These are phyloP conservation scores for Oehlia diaphana DNA, from an alignment of 192 early-diverging fungal genomes.

Conservation along the genomic window DNA sequence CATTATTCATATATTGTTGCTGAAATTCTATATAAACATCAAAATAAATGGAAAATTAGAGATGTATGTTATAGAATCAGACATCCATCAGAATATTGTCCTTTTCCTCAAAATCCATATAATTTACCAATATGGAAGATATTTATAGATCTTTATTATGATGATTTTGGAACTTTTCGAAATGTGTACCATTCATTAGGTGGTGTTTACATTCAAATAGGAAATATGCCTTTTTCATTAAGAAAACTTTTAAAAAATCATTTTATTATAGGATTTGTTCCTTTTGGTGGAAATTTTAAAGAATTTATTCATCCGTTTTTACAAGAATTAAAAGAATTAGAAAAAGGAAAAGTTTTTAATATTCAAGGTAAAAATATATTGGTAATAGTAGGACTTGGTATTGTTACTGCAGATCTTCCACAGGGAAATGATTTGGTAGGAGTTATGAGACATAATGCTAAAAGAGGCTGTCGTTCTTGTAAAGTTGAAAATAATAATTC, in stretches of 20 bases:
- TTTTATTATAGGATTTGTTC: constrained; percentile 11
- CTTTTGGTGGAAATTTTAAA: constrained; percentile 1
- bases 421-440: too few species aligned
- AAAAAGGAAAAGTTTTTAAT: too few species aligned
- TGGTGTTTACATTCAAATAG: constrained; percentile 7
- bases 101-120: neutral
- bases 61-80: neutral
- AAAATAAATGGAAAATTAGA: neutral
- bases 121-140: neutral
- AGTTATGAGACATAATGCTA: too few species aligned
- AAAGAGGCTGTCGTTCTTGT: too few species aligned
- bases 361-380: too few species aligned
- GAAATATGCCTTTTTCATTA: neutral
- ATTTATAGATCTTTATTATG: neutral
- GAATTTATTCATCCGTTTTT: neutral
- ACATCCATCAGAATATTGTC: neutral
- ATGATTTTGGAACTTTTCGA: neutral
- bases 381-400: too few species aligned
- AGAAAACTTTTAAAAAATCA: constrained; percentile 11
- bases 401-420: too few species aligned
- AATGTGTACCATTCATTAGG: neutral
- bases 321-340: neutral
- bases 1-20: neutral
- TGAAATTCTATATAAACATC: neutral
- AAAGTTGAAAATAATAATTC: too few species aligned